Conservation (phyloP, 148 eudicot species). For the Selenicereus undatus region DNA sequence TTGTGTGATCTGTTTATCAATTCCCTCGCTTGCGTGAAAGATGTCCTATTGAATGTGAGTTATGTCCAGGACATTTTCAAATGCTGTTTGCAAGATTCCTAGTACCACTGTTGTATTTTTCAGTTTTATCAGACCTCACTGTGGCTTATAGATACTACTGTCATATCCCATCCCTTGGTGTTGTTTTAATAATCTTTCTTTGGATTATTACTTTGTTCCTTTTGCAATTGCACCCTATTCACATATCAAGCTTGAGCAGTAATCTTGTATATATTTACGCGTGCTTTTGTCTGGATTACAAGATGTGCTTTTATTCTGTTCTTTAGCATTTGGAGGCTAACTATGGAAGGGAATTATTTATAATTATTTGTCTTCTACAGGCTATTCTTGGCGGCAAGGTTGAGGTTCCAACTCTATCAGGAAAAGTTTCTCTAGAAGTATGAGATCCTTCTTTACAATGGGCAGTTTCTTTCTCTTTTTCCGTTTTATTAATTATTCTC, state of each 20-base stretch:
- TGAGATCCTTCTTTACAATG: slow-evolving; percentile 23
- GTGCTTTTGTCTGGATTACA: neutral
- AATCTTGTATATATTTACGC: neutral
- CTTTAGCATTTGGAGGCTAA: neutral
- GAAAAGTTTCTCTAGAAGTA: slow-evolving; percentile 60
- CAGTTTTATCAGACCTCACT: neutral
- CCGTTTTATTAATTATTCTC: neutral
- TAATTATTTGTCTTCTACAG: slow-evolving; percentile 36
- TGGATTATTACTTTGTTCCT: neutral
- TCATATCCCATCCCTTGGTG: neutral
- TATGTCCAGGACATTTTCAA: no score
- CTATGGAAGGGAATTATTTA: neutral
- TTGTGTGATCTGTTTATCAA: no score
- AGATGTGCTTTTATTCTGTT: neutral
- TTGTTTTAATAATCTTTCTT: neutral
- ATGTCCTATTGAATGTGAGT: no score
- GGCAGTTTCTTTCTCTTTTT: neutral
- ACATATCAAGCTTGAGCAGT: neutral
- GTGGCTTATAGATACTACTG: neutral
- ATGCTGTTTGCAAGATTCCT: neutral
- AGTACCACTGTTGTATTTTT: neutral
- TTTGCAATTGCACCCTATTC: no score
- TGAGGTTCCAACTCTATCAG: slow-evolving; percentile 75
- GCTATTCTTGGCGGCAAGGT: slow-evolving; percentile 93
- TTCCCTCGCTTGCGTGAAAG: no score